phyloP scores from a whole-genome alignment of 768 basidiomycete species.

The Gloeopeniophorella convolvens region DNA sequence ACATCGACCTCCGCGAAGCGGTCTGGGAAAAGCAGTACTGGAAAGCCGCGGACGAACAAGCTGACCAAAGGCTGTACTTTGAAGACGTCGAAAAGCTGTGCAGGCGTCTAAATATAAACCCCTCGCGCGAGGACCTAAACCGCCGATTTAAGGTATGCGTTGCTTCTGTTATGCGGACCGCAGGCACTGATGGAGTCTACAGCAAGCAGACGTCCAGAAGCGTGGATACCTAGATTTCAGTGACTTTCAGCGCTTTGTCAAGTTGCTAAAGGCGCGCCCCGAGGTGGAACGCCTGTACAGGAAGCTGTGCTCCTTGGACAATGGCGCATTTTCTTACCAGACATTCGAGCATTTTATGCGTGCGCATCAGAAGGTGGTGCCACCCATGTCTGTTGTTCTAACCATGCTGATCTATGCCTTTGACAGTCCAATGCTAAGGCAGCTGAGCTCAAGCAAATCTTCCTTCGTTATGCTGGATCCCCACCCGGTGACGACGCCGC shows the following conservation, averaged over 20 bases:
- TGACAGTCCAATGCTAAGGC: slow-evolving; percentile 27
- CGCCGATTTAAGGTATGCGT: slow-evolving; percentile 50
- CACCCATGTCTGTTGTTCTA: slow-evolving; percentile 32
- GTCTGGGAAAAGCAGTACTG: slow-evolving; percentile 82
- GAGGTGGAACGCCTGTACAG: slow-evolving; percentile 69
- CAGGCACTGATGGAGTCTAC: not conserved
- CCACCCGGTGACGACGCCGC: slow-evolving; percentile 6
- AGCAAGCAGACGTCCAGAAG: slow-evolving; percentile 58
- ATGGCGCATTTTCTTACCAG: slow-evolving; percentile 32
- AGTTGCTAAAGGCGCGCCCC: slow-evolving; percentile 73
- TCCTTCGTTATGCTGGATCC: slow-evolving; percentile 32
- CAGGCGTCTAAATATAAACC: slow-evolving; percentile 59
- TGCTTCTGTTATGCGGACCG: not conserved
- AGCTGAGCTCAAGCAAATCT: slow-evolving; percentile 31
- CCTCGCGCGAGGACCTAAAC: slow-evolving; percentile 45
- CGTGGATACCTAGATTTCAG: slow-evolving; percentile 64
- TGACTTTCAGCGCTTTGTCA: slow-evolving; percentile 79
- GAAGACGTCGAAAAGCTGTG: slow-evolving; percentile 70
- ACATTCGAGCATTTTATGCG: slow-evolving; percentile 48
- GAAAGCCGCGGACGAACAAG: slow-evolving; percentile 61
- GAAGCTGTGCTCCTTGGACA: slow-evolving; percentile 28
- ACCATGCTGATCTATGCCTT: slow-evolving; percentile 4
- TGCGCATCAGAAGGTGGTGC: slow-evolving; percentile 41
- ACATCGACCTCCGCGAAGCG: slow-evolving; percentile 54
- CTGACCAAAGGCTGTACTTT: slow-evolving; percentile 59